phyloP scores from a whole-genome alignment of 306 rosid genomes.

The Carpinus viminea region DNA sequence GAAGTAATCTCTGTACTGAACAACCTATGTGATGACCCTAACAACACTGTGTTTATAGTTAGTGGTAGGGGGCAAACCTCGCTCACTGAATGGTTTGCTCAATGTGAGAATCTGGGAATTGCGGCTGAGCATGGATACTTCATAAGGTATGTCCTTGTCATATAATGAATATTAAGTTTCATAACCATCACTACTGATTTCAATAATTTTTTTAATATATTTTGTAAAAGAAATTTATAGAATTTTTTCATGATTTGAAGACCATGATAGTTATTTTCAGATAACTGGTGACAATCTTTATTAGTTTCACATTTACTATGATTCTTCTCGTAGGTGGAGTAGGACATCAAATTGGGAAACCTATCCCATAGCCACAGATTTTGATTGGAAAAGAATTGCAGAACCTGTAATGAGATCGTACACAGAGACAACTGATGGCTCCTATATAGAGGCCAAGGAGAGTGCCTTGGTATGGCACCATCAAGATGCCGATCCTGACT shows the following conservation, averaged over 20 bases:
- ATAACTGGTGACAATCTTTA: constrained; percentile 4
- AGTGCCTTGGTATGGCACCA: constrained; percentile 80
- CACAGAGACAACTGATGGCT: constrained; percentile 64
- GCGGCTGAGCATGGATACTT: constrained; percentile 96
- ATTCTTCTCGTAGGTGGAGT: constrained; percentile 60
- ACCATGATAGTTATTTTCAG: constrained; percentile 4
- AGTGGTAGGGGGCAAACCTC: constrained; percentile 74
- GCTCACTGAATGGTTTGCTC: constrained; percentile 65
- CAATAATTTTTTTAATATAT: constrained; percentile 2
- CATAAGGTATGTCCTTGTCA: constrained; percentile 49
- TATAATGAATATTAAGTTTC: neutral
- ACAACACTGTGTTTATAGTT: constrained; percentile 78
- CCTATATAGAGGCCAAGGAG: constrained; percentile 70
- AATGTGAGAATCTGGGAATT: constrained; percentile 76
- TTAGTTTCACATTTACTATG: constrained; percentile 18
- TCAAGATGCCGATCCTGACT: constrained; percentile 53
- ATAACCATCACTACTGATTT: constrained; percentile 9
- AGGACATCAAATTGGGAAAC: constrained; percentile 61
- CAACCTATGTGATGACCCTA: constrained; percentile 64
- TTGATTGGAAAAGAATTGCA: constrained; percentile 58
- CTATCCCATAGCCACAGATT: constrained; percentile 27
- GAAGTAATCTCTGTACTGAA: constrained; percentile 67
- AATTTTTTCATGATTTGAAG: neutral
- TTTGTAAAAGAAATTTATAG: neutral
- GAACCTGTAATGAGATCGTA: constrained; percentile 68